Conservation (phyloP, 768 basidiomycete species). For the Leccinum uliginosum region DNA sequence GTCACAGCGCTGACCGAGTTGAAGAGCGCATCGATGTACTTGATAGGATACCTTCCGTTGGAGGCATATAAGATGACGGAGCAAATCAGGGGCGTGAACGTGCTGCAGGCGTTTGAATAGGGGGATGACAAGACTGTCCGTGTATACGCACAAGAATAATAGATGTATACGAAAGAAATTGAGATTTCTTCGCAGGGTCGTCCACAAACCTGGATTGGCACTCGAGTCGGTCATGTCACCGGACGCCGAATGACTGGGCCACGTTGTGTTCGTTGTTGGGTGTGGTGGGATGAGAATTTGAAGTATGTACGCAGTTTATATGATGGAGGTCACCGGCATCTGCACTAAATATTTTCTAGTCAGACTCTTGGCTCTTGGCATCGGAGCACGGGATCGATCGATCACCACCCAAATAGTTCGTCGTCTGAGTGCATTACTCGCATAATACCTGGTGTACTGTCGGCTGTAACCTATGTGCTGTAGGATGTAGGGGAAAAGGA, state of each 20-base stretch:
- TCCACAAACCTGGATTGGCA: conserved; percentile 15
- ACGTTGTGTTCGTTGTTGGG: not conserved
- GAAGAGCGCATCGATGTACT: conserved; percentile 77
- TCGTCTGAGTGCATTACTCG: conserved; percentile 21
- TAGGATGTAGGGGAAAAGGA: conserved; percentile 12
- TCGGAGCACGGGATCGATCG: too few species aligned
- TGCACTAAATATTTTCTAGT: too few species aligned
- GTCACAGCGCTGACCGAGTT: conserved; percentile 74
- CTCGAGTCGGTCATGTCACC: conserved; percentile 5
- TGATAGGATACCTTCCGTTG: conserved; percentile 67
- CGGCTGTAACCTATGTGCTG: conserved; percentile 23
- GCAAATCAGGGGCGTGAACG: conserved; percentile 72
- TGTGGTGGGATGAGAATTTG: not conserved
- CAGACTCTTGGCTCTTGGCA: too few species aligned
- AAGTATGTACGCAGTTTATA: too few species aligned
- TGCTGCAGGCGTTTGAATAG: conserved; percentile 38
- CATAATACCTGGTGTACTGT: conserved; percentile 21
- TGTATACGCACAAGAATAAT: conserved; percentile 50
- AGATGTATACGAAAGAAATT: conserved; percentile 67
- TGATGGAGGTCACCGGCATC: too few species aligned
- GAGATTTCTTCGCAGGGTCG: conserved; percentile 41
- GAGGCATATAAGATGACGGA: conserved; percentile 79
- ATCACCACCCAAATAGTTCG: not conserved
- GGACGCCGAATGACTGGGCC: not conserved
- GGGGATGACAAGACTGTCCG: conserved; percentile 1